Percentiles rank a stretch among this genome's conserved stretches.
phyloP scores from a whole-genome alignment of 2,329 filamentous ascomycete species.

The Colletotrichum spaethianum region DNA sequence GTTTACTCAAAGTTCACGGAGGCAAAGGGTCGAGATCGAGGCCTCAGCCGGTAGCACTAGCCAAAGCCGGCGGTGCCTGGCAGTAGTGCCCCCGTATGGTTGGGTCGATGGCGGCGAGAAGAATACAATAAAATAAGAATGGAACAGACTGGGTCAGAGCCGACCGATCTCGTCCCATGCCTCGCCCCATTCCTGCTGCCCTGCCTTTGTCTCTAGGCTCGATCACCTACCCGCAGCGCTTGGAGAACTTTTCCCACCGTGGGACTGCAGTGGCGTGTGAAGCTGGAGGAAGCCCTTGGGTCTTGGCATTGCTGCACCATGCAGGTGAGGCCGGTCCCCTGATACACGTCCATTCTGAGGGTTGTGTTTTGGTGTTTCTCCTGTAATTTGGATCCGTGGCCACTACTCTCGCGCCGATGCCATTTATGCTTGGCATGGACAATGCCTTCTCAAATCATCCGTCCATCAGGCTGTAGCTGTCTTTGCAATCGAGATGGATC shows the following conservation, averaged over 20 bases:
- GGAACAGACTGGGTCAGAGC: conserved; percentile 23
- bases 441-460: not conserved
- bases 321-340: conserved; percentile 30
- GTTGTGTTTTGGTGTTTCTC: conserved; percentile 15
- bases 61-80: conserved; percentile 23
- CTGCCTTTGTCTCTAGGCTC: not conserved
- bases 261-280: not conserved
- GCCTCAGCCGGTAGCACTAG: not conserved
- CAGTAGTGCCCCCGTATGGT: conserved; percentile 22
- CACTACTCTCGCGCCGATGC: not conserved
- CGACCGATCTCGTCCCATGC: conserved; percentile 1
- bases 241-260: not conserved
- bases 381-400: conserved; percentile 19
- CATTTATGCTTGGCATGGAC: conserved; percentile 17
- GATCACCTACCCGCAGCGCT: not conserved
- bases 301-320: conserved; percentile 35
- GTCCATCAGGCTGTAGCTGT: not conserved
- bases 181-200: conserved; percentile 1
- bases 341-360: conserved; percentile 14
- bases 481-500: not conserved
- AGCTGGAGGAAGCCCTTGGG: conserved; percentile 1
- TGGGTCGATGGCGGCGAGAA: conserved; percentile 7
- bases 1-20: not conserved
- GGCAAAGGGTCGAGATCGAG: not conserved
- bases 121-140: conserved; percentile 28